Percentiles rank a stretch among this genome's conserved stretches.
phyloP scores from a whole-genome alignment of 441 rosid genomes.

The Omphalea diandra region DNA sequence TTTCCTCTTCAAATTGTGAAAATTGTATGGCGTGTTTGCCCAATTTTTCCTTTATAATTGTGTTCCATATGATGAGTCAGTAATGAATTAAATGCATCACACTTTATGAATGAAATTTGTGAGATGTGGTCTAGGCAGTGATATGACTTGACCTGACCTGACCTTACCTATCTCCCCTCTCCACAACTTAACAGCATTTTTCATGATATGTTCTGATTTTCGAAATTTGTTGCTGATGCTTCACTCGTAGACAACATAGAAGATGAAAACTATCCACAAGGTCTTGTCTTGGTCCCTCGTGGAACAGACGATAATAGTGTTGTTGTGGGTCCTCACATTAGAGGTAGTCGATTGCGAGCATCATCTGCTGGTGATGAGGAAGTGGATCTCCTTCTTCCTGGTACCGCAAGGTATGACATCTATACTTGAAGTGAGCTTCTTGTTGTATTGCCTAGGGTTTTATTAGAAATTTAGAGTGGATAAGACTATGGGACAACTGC shows the following conservation, averaged over 20 bases:
- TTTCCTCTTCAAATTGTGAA: neutral
- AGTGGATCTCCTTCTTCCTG: conserved; percentile 99
- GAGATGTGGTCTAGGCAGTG: neutral
- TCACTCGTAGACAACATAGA: conserved; percentile 54
- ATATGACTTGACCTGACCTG: conserved; percentile 1
- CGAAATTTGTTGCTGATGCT: conserved; percentile 26
- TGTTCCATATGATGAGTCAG: neutral
- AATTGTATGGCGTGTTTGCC: neutral
- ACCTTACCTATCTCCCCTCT: conserved; percentile 9
- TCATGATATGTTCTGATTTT: conserved; percentile 3
- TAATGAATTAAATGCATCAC: neutral
- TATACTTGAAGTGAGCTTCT: neutral
- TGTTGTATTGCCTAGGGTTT: neutral
- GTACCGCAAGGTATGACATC: conserved; percentile 80
- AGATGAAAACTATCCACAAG: conserved; percentile 89
- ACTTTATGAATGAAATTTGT: neutral
- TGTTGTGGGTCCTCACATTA: conserved; percentile 84
- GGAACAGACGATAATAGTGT: conserved; percentile 61
- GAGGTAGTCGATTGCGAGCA: conserved; percentile 90
- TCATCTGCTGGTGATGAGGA: conserved; percentile 89
- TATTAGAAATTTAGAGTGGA: too few species aligned
- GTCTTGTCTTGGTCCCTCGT: conserved; percentile 90
- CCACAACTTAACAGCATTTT: conserved; percentile 5
- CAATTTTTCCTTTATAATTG: neutral
- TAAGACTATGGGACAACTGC: too few species aligned